Percentiles rank a stretch among this genome's conserved stretches.
Evolutionary conservation across 2,329 filamentous ascomycete genomes (phyloP).

Genomic region (Drechslerella coelobrocha): DNA sequence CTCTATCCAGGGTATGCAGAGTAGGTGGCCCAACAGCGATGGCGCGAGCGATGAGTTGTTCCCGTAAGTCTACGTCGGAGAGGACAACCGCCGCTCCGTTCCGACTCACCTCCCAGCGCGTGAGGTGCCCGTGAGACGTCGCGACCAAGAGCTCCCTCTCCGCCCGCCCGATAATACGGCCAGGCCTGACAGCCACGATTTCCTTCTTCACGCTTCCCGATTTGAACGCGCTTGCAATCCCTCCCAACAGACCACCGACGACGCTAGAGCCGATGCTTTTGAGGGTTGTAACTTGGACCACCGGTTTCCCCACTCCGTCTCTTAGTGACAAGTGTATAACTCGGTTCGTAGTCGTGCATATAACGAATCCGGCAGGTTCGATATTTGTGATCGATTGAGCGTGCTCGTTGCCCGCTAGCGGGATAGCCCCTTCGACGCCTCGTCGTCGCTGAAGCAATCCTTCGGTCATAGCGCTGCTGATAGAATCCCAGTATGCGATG

Average conservation of each 20-base stretch:
- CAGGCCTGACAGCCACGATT: conserved; percentile 79
- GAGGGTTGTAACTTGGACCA: conserved; percentile 78
- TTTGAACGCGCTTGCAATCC: conserved; percentile 79
- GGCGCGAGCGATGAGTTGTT: conserved; percentile 64
- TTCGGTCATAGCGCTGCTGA: conserved; percentile 62
- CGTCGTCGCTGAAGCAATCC: conserved; percentile 54
- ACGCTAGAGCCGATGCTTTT: conserved; percentile 64
- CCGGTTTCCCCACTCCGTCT: conserved; percentile 84
- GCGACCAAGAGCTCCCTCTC: conserved; percentile 84
- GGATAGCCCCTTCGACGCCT: conserved; percentile 54
- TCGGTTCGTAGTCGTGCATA: conserved; percentile 83
- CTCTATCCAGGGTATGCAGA: conserved; percentile 45
- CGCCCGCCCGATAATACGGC: conserved; percentile 73
- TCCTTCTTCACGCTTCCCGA: conserved; percentile 75
- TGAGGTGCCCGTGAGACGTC: conserved; percentile 77
- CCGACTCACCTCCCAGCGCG: conserved; percentile 87
- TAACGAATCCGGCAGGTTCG: conserved; percentile 84
- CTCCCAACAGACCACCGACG: conserved; percentile 62
- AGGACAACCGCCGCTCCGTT: conserved; percentile 80
- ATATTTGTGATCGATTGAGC: conserved; percentile 80
- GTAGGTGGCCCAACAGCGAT: conserved; percentile 52
- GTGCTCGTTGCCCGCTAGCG: conserved; percentile 75
- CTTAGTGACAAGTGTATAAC: conserved; percentile 84
- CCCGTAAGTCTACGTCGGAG: conserved; percentile 73
- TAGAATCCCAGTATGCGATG: conserved; percentile 93